Conservation (phyloP, 139 green algal genomes). For the Chlorella vulgaris region DNA sequence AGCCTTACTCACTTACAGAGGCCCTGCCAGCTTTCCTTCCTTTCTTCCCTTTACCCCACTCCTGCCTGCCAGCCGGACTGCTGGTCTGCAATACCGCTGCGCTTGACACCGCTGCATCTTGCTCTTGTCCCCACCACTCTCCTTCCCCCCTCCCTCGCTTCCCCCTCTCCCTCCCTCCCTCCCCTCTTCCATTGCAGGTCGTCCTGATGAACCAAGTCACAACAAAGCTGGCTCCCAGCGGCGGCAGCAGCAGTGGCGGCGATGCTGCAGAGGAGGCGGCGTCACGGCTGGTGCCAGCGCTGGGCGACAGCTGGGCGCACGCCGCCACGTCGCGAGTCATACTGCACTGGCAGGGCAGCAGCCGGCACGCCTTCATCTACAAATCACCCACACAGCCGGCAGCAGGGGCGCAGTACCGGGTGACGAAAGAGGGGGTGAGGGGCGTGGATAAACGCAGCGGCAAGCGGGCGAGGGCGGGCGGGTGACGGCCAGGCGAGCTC, state of each 20-base stretch:
- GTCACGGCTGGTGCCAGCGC: constrained; percentile 65
- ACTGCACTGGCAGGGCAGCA: constrained; percentile 66
- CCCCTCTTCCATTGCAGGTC: no score
- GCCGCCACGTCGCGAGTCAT: constrained; percentile 81
- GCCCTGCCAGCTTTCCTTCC: background rate
- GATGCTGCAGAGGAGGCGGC: background rate
- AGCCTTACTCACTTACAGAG: no score
- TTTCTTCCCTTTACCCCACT: no score
- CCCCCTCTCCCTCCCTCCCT: no score
- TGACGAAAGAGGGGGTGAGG: constrained; percentile 71
- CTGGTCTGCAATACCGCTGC: no score
- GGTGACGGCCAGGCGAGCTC: background rate
- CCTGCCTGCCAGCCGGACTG: no score
- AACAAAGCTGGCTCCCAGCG: constrained; percentile 59
- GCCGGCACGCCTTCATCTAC: constrained; percentile 65
- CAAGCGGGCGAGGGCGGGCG: constrained; percentile 6
- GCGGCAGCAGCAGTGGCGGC: background rate
- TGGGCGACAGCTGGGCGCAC: constrained; percentile 88
- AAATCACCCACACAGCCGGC: constrained; percentile 77
- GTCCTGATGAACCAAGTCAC: constrained; percentile 91
- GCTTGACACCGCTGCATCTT: no score
- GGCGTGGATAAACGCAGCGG: constrained; percentile 5
- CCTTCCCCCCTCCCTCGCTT: no score
- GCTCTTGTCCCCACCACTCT: no score
- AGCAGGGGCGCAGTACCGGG: constrained; percentile 57